These are phyloP conservation scores for Kazachstania psychrophila DNA, from an alignment of 805 yeast genomes.

Conservation along the genomic window DNA sequence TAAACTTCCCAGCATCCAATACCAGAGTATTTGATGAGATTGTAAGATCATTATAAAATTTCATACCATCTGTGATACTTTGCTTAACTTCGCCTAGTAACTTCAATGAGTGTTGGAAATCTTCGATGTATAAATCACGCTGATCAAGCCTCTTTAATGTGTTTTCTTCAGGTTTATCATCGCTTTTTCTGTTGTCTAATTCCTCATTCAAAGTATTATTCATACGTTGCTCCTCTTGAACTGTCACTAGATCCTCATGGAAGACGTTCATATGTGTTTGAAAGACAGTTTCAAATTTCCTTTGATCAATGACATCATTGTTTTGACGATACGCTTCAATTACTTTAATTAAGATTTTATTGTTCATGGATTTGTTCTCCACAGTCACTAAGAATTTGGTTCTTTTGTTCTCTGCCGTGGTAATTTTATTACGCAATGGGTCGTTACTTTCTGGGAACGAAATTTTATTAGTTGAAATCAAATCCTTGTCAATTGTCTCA, in stretches of 20 bases:
- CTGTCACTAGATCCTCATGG: conserved; percentile 39
- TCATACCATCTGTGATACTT: conserved; percentile 58
- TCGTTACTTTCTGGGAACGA: conserved; percentile 24
- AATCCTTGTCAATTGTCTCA: conserved; percentile 36
- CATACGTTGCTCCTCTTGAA: conserved; percentile 33
- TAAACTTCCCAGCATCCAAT: conserved; percentile 42
- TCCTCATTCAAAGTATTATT: conserved; percentile 37
- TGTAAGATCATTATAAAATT: conserved; percentile 59
- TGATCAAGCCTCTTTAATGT: conserved; percentile 13
- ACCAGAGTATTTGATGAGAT: conserved; percentile 37
- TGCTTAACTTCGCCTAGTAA: conserved; percentile 45
- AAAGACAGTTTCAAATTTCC: conserved; percentile 33
- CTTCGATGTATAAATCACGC: conserved; percentile 18
- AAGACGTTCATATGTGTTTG: conserved; percentile 38
- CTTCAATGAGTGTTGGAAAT: conserved; percentile 16
- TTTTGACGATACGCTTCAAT: conserved; percentile 38
- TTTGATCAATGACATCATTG: conserved; percentile 20
- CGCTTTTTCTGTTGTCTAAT: conserved; percentile 16
- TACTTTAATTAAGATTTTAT: conserved; percentile 44
- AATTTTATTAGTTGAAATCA: conserved; percentile 33
- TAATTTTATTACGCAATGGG: conserved; percentile 30
- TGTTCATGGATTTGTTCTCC: conserved; percentile 37
- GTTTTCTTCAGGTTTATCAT: background rate
- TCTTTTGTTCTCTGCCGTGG: conserved; percentile 29
- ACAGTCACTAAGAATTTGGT: conserved; percentile 31